Evolutionary conservation across 805 yeast genomes (phyloP).

Genomic region (Clavispora carvajalis): DNA sequence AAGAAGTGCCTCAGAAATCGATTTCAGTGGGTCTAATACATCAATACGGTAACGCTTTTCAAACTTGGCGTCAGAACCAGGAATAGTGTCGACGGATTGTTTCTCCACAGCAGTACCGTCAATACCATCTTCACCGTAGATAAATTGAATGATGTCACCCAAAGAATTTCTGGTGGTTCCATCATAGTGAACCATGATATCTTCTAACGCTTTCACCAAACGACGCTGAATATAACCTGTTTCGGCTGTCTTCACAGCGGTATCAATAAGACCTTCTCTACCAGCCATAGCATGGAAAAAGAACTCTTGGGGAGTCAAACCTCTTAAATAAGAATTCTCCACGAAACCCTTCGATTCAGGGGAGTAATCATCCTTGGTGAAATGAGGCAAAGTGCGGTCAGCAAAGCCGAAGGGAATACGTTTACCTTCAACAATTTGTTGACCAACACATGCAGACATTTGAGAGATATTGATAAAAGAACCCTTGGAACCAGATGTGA

Average conservation of each 20-base stretch:
- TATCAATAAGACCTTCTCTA: constrained; percentile 98
- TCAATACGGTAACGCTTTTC: constrained; percentile 84
- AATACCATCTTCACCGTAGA: constrained; percentile 98
- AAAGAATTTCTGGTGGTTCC: constrained; percentile 97
- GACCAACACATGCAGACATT: constrained; percentile 99
- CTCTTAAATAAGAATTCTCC: constrained; percentile 89
- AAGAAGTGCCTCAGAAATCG: constrained; percentile 65
- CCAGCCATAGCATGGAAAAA: constrained; percentile 98
- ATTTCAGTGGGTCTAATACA: constrained; percentile 58
- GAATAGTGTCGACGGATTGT: constrained; percentile 91
- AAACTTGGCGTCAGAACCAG: constrained; percentile 82
- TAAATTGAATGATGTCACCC: constrained; percentile 93
- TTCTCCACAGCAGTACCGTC: constrained; percentile 98
- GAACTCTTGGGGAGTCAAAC: constrained; percentile 94
- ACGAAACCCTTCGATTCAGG: constrained; percentile 99
- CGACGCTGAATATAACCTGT: constrained; percentile 99
- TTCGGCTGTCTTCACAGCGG: constrained; percentile 99
- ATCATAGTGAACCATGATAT: constrained; percentile 96
- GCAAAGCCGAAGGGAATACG: constrained; percentile 97
- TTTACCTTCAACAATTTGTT: constrained; percentile 98
- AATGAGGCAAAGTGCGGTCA: constrained; percentile 95
- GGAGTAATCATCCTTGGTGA: constrained; percentile 96
- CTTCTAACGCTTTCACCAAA: constrained; percentile 93
- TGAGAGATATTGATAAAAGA: constrained; percentile 97
- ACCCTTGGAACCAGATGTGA: constrained; percentile 98